Evolutionary conservation across 495 filamentous ascomycete genomes (phyloP), one percentile per base, ranked within the genome.

Genomic region (Hypomontagnella monticulosa): DNA sequence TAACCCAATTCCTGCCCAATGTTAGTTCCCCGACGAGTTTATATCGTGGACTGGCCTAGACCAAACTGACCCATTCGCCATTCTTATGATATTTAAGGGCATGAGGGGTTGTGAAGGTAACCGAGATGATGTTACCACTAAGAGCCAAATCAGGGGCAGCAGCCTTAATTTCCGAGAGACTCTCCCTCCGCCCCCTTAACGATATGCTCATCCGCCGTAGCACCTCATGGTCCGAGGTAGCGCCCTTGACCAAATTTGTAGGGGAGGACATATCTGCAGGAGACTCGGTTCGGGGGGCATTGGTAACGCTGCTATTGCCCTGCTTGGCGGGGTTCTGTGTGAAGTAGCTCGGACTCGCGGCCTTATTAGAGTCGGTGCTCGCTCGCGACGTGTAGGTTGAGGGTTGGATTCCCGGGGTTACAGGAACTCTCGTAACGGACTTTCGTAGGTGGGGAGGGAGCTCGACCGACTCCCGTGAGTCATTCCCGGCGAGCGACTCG

Each of bases 61-160:
- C n/a, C 9, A 34, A 19, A 65, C 86, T 63, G 84, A 91, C 89
- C 93, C 93, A 96, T 62, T 92, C 84, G 38, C 83, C 80, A n/a
- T 85, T 87, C 43, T 85, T 81, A 61, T 81, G 82, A 57, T 87
- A 90, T 20, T 84, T 82, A 37, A 94, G 68, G 34, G 87, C 85
- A 75, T 95, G 89, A 7, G 93, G 93, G 18, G 95, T 87, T 67
- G 88, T 92, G 71, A 94, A 94, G 16, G 91, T 91, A 14, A 89
- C 93, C 43, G 91, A 95, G 63, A 97, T 95, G 60, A 97, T 84
- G 58, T 89, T 87, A 1, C 93, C 92, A 42, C 87, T 93, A 43
- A 97, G 82, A 42, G 84, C 80, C 15, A 97, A 76, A 33, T 82
- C 82, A 2, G 90, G 89, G 71, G 91, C 85, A 37, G 85, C 83